Evolutionary conservation across 2,329 filamentous ascomycete genomes (phyloP).

Genomic region (Botryotinia calthae): DNA sequence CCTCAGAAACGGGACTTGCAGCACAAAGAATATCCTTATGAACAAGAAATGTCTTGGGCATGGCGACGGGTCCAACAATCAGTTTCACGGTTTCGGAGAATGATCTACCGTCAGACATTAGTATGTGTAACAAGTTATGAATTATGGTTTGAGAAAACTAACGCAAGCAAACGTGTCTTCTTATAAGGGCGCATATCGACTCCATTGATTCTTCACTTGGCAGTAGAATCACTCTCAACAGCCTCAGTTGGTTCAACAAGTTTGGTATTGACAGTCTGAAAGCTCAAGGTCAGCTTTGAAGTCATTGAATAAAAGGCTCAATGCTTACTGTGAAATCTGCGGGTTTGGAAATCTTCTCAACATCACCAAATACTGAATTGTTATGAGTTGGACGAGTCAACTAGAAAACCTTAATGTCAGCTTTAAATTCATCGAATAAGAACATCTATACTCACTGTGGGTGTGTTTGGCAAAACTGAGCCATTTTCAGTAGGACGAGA

Average conservation of each 20-base stretch:
- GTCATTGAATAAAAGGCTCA: background rate
- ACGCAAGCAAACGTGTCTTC: background rate
- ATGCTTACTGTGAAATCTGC: background rate
- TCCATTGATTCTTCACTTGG: background rate
- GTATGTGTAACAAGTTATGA: background rate
- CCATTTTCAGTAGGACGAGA: background rate
- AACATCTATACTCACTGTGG: background rate
- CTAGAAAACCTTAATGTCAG: background rate
- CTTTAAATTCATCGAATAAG: background rate
- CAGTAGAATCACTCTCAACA: background rate
- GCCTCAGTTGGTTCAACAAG: background rate
- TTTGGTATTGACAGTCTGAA: background rate
- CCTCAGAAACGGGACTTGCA: slow-evolving; percentile 21
- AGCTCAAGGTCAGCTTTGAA: background rate
- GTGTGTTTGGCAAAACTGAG: background rate
- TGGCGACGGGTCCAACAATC: slow-evolving; percentile 3
- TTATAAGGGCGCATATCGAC: background rate
- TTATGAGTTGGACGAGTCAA: background rate
- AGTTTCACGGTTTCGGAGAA: slow-evolving; percentile 9
- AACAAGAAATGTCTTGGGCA: background rate
- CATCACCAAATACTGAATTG: background rate
- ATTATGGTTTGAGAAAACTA: too few relatives aligned
- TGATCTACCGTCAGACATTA: background rate
- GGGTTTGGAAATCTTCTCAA: background rate
- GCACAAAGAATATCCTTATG: slow-evolving; percentile 25